Conservation (phyloP, 371 early-diverging fungal species). For the Phascolomyces articulosus region DNA sequence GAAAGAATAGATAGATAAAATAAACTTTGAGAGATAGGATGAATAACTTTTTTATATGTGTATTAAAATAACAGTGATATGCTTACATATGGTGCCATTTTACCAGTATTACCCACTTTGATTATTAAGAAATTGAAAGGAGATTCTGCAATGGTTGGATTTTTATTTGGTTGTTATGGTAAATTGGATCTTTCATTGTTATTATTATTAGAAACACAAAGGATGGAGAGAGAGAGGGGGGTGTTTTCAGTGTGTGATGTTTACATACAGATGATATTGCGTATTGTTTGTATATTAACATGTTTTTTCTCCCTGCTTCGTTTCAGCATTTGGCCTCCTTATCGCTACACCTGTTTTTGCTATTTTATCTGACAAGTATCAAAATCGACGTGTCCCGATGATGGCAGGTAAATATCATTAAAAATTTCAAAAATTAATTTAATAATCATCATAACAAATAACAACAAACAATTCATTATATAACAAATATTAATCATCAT, state of each 20-base stretch:
- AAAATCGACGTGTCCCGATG: constrained; percentile 79
- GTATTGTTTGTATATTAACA: too few relatives aligned
- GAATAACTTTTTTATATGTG: too few relatives aligned
- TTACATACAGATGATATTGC: too few relatives aligned
- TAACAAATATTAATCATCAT: neutral
- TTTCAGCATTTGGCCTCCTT: constrained; percentile 73
- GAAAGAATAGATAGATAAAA: constrained; percentile 20
- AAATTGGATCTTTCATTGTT: too few relatives aligned
- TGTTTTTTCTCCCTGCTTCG: neutral
- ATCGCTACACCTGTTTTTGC: constrained; percentile 80
- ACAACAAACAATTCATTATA: neutral
- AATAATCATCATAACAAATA: too few relatives aligned
- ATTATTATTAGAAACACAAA: too few relatives aligned
- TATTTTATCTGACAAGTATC: constrained; percentile 73
- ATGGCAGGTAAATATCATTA: constrained; percentile 62
- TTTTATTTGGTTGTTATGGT: constrained; percentile 85
- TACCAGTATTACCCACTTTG: constrained; percentile 82
- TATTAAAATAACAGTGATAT: constrained; percentile 55
- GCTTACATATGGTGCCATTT: constrained; percentile 80
- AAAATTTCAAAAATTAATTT: neutral
- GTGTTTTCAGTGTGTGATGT: too few relatives aligned
- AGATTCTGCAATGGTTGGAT: constrained; percentile 69
- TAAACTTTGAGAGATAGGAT: too few relatives aligned
- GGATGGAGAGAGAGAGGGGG: neutral
- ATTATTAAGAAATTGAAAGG: constrained; percentile 67